These are phyloP conservation scores for Solanum microdontum DNA, from an alignment of 257 asterid genomes.

Conservation along the genomic window DNA sequence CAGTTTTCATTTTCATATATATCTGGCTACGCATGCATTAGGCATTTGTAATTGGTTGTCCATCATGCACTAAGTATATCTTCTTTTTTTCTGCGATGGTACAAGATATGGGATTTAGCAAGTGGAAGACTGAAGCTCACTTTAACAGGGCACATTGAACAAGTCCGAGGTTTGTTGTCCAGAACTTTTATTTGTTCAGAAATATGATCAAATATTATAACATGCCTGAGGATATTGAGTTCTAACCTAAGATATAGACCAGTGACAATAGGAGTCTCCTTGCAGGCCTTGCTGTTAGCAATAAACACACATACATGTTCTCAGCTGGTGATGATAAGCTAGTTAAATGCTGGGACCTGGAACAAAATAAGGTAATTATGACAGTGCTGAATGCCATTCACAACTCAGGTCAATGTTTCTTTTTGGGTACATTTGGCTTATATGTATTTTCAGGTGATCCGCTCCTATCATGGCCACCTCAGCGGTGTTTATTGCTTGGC, in stretches of 20 bases:
- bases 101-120: slow-evolving; percentile 60
- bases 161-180: slow-evolving; percentile 46
- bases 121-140: slow-evolving; percentile 61
- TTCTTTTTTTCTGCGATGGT: neutral
- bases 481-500: slow-evolving; percentile 97
- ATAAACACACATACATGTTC: slow-evolving; percentile 88
- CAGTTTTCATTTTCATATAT: neutral
- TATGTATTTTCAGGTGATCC: slow-evolving; percentile 49
- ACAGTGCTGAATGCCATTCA: neutral
- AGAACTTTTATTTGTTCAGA: neutral
- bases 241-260: neutral
- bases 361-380: slow-evolving; percentile 82
- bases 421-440: neutral
- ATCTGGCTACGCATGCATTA: neutral
- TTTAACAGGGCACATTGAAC: slow-evolving; percentile 69
- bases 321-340: slow-evolving; percentile 97
- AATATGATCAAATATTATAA: neutral
- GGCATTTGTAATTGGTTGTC: neutral
- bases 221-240: neutral
- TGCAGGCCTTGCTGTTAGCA: slow-evolving; percentile 77
- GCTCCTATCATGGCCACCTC: slow-evolving; percentile 96
- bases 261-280: slow-evolving; percentile 1
- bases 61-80: neutral
- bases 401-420: neutral
- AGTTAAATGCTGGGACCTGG: slow-evolving; percentile 98